Base-by-base conservation (phyloP, 768 basidiomycete genomes). In the Agrocybe pediades region DNA sequence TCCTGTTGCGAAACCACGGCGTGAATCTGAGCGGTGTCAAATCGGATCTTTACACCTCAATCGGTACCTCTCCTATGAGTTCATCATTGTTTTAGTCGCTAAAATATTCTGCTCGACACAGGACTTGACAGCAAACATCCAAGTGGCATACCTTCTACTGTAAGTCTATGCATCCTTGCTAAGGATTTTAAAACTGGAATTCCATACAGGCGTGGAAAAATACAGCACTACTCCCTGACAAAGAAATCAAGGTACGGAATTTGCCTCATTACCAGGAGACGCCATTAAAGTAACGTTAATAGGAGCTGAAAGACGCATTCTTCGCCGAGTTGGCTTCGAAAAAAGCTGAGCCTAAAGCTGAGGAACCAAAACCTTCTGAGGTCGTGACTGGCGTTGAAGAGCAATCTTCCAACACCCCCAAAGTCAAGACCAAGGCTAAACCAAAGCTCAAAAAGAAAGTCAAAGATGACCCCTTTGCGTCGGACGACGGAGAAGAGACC, bases 101-200 rank as follows among this genome's bases (percentile, higher is more conserved):
- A 17, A 13, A 33, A 17, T n/a, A 19, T 17, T 19, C 42, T n/a
- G 29, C 20, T 27, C 17, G 20, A 3, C 41, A 8, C 60, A 84
- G 87, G 85, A 1, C 71, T 91, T 51, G 86, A 90, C 59, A 89
- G 87, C 68, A 91, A 91, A 63, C 89, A 90, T 63, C 67, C 84
- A 0, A 88, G 87, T 63, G 86, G 88, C 7, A 77, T 91, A 46
- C 80, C 77, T 36, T 85, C 88, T 20, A 89, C 88, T 55, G 88
- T 87, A 24, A n/a, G 19, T 46, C 15, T 6, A n/a, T n/a, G n/a
- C n/a, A n/a, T n/a, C 7, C 15, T 19, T 27, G 2, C 41, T 29
- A 11, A 41, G 13, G 19, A 24, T 19, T 8, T 33, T 51, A 27
- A 36, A 21, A 20, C 1, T 13, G 9, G 25, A 45, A 23, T 45